Evolutionary conservation across 306 rosid species (phyloP).

Genomic region (Acmispon strigosus): DNA sequence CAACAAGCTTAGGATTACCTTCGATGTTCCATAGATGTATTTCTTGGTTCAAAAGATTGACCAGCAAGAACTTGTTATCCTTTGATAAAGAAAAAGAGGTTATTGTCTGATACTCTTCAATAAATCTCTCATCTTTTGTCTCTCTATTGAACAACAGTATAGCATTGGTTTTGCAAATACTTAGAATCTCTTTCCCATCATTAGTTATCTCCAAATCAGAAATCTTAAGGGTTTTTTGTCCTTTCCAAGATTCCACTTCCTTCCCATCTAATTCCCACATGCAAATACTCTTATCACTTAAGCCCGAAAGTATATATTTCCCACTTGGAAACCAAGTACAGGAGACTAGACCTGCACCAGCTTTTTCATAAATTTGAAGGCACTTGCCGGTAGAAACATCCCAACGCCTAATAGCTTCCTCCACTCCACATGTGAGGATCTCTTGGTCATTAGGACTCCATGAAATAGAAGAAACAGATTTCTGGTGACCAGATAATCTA

Average conservation of each 20-base stretch:
- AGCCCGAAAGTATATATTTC: constrained; percentile 69
- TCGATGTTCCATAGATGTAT: constrained; percentile 90
- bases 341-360: constrained; percentile 63
- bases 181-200: constrained; percentile 70
- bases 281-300: constrained; percentile 88
- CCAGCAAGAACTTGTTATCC: constrained; percentile 69
- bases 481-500: constrained; percentile 77
- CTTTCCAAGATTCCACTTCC: constrained; percentile 94
- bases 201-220: constrained; percentile 80
- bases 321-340: constrained; percentile 97
- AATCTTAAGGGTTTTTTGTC: constrained; percentile 68
- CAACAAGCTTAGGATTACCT: constrained; percentile 57
- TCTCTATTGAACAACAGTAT: constrained; percentile 72
- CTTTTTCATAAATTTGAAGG: constrained; percentile 74
- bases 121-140: constrained; percentile 62
- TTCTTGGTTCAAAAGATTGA: constrained; percentile 89
- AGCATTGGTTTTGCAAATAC: constrained; percentile 58
- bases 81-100: constrained; percentile 85
- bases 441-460: constrained; percentile 91
- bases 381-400: constrained; percentile 85
- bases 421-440: constrained; percentile 92
- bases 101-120: constrained; percentile 72
- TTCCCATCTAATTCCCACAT: constrained; percentile 92
- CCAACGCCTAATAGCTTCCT: constrained; percentile 89
- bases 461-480: constrained; percentile 68